phyloP scores from a whole-genome alignment of 495 filamentous ascomycete species.

The Aspergillus cristatus region DNA sequence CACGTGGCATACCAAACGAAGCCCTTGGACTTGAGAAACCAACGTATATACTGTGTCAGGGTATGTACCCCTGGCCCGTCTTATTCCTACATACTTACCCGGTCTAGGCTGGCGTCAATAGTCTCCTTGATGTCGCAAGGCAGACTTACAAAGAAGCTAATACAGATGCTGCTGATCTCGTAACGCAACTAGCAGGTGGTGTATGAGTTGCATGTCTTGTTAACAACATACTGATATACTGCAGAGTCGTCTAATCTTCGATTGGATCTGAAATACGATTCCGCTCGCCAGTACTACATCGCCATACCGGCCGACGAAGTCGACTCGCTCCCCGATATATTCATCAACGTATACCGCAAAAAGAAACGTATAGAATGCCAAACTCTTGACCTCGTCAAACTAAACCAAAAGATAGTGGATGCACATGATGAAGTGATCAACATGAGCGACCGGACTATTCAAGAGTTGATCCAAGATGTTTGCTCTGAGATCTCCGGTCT shows the following conservation, averaged over 20 bases:
- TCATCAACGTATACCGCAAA: slow-evolving; percentile 68
- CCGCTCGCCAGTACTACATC: slow-evolving; percentile 70
- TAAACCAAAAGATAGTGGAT: slow-evolving; percentile 65
- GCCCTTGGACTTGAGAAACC: slow-evolving; percentile 81
- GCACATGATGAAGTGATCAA: slow-evolving; percentile 71
- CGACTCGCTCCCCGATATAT: slow-evolving; percentile 56
- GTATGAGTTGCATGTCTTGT: background rate
- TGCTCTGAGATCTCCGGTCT: slow-evolving; percentile 57
- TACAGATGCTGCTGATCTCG: slow-evolving; percentile 62
- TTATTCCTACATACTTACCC: slow-evolving; percentile 5
- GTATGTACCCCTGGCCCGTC: slow-evolving; percentile 25
- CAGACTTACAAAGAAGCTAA: slow-evolving; percentile 80
- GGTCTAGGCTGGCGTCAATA: slow-evolving; percentile 67
- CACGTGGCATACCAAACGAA: slow-evolving; percentile 69
- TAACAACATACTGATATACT: slow-evolving; percentile 13
- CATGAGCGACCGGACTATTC: slow-evolving; percentile 60
- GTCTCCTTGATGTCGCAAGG: slow-evolving; percentile 78
- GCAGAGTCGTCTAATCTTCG: slow-evolving; percentile 49
- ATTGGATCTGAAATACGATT: slow-evolving; percentile 66
- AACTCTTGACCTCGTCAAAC: slow-evolving; percentile 72
- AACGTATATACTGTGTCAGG: slow-evolving; percentile 87
- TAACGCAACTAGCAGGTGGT: slow-evolving; percentile 53
- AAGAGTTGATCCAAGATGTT: slow-evolving; percentile 58
- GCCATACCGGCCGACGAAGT: slow-evolving; percentile 56
- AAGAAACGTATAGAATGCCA: slow-evolving; percentile 74